These are phyloP conservation scores for Pleurotus giganteus DNA, from an alignment of 768 basidiomycete genomes.

Conservation along the genomic window DNA sequence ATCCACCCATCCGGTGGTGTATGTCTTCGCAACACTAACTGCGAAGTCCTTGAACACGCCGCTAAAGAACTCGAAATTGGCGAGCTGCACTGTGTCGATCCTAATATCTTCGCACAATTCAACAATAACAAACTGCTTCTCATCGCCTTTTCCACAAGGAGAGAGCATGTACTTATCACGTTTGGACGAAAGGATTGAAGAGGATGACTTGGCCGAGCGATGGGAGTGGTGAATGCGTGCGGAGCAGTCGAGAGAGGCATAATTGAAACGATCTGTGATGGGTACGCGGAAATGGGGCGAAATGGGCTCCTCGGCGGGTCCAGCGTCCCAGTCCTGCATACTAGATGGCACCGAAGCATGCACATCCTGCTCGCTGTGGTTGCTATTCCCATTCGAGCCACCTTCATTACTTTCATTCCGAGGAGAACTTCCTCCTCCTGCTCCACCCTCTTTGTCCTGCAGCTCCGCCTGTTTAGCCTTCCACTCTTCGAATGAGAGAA, in stretches of 20 bases:
- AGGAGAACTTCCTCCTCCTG: slow-evolving; percentile 4
- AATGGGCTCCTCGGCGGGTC: slow-evolving; percentile 25
- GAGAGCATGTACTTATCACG: slow-evolving; percentile 97
- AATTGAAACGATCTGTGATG: slow-evolving; percentile 88
- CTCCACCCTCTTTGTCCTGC: slow-evolving; percentile 27
- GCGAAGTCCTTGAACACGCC: slow-evolving; percentile 92
- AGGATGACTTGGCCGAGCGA: slow-evolving; percentile 75
- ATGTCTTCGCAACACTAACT: slow-evolving; percentile 84
- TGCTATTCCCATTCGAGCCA: background rate
- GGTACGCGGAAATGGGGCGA: slow-evolving; percentile 72
- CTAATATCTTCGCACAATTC: slow-evolving; percentile 98
- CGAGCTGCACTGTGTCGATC: slow-evolving; percentile 94
- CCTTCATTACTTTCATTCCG: slow-evolving; percentile 2
- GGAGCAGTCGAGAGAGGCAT: slow-evolving; percentile 89
- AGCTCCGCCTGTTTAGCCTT: slow-evolving; percentile 60
- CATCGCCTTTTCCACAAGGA: slow-evolving; percentile 67
- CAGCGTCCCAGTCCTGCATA: slow-evolving; percentile 1
- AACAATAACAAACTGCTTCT: slow-evolving; percentile 79
- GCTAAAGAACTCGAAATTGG: slow-evolving; percentile 97
- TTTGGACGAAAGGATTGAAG: slow-evolving; percentile 83
- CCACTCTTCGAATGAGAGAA: slow-evolving; percentile 86
- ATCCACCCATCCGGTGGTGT: slow-evolving; percentile 64
- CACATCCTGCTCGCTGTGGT: background rate
- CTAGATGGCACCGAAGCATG: background rate
- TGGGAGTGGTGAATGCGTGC: slow-evolving; percentile 89